Evolutionary conservation across 2,329 filamentous ascomycete species (phyloP).

Genomic region (Verticillium albo-atrum): DNA sequence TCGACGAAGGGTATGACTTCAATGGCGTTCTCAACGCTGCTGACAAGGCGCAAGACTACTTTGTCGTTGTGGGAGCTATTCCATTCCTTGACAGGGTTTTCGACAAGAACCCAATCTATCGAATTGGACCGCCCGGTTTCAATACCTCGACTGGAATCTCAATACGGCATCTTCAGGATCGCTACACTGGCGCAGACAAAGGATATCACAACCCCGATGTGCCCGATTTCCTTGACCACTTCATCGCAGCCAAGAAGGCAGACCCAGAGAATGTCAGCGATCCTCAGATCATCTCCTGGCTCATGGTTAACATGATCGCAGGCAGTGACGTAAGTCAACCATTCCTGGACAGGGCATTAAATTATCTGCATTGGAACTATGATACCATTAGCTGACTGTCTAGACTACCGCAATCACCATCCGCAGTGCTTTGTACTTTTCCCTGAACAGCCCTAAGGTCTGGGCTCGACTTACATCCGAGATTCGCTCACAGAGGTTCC

Average conservation of each 20-base stretch:
- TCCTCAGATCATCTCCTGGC: slow-evolving; percentile 27
- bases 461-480: slow-evolving; percentile 14
- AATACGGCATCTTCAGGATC: slow-evolving; percentile 20
- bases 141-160: slow-evolving; percentile 21
- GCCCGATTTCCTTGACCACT: slow-evolving; percentile 34
- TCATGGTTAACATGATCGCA: slow-evolving; percentile 24
- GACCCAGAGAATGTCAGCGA: slow-evolving; percentile 28
- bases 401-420: slow-evolving; percentile 19
- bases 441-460: slow-evolving; percentile 12
- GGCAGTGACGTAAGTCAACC: slow-evolving; percentile 4
- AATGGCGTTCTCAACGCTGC: slow-evolving; percentile 27
- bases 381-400: background rate
- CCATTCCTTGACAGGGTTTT: slow-evolving; percentile 28
- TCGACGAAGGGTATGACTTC: slow-evolving; percentile 30
- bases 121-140: slow-evolving; percentile 26
- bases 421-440: slow-evolving; percentile 16
- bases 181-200: slow-evolving; percentile 21
- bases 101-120: slow-evolving; percentile 32
- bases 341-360: no score
- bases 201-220: slow-evolving; percentile 15
- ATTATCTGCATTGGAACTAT: no score
- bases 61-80: slow-evolving; percentile 20
- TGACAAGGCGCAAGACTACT: slow-evolving; percentile 27
- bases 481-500: slow-evolving; percentile 1
- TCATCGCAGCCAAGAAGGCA: slow-evolving; percentile 30